Conservation (phyloP, 495 filamentous ascomycete species). For the Hyaloscypha hepaticicola region DNA sequence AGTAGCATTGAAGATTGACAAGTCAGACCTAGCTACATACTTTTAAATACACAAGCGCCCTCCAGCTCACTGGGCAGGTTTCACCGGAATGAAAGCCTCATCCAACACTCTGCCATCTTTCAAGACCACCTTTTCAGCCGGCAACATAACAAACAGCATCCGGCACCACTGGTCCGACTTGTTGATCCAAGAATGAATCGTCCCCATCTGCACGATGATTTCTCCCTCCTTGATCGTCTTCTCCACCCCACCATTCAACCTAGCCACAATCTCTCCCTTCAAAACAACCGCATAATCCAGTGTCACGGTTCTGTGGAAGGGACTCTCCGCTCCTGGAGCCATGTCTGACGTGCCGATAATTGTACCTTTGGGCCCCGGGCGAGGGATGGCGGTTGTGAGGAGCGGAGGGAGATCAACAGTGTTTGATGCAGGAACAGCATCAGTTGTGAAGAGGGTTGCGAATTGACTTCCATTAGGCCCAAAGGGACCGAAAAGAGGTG, state of each 20-base stretch:
- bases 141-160: slow-evolving; percentile 35
- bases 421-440: slow-evolving; percentile 29
- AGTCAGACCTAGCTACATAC: too few relatives aligned
- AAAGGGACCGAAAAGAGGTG: slow-evolving; percentile 35
- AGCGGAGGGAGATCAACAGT: slow-evolving; percentile 1
- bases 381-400: slow-evolving; percentile 25
- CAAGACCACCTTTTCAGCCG: slow-evolving; percentile 30
- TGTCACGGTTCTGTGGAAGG: slow-evolving; percentile 37
- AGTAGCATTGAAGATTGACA: too few relatives aligned
- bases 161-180: slow-evolving; percentile 31
- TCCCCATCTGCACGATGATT: slow-evolving; percentile 35
- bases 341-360: slow-evolving; percentile 33
- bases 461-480: slow-evolving; percentile 32
- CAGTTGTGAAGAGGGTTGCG: slow-evolving; percentile 30
- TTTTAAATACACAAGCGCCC: background rate
- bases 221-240: slow-evolving; percentile 35
- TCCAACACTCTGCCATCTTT: slow-evolving; percentile 32
- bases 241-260: slow-evolving; percentile 36
- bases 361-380: slow-evolving; percentile 26
- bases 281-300: slow-evolving; percentile 38
- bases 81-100: slow-evolving; percentile 15
- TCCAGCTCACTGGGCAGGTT: background rate
- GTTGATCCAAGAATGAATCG: slow-evolving; percentile 37
- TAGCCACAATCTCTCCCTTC: slow-evolving; percentile 36
- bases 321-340: slow-evolving; percentile 25